These are phyloP conservation scores for Chernovozyma aurita DNA, from an alignment of 1,139 yeast genomes.

Conservation along the genomic window DNA sequence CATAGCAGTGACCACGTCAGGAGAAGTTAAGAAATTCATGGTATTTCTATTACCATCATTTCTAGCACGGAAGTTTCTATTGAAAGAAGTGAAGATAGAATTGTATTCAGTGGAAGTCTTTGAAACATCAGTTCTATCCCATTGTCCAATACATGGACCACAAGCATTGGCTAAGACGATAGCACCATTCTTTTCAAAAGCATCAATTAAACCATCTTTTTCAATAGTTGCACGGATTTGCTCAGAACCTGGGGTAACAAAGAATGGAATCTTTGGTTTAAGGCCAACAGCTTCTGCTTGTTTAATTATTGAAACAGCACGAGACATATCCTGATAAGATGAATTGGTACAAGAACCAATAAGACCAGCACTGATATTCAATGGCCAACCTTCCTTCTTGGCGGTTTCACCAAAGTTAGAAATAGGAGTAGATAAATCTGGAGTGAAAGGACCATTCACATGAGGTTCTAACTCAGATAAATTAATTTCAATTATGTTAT, in stretches of 20 bases:
- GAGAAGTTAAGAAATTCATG: constrained; percentile 93
- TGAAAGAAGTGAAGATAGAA: constrained; percentile 91
- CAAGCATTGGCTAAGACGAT: constrained; percentile 93
- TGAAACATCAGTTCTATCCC: constrained; percentile 77
- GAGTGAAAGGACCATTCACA: constrained; percentile 93
- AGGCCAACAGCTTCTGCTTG: constrained; percentile 85
- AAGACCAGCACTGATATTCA: constrained; percentile 76
- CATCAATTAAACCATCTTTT: constrained; percentile 82
- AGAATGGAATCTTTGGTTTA: constrained; percentile 87
- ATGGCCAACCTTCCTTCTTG: constrained; percentile 74
- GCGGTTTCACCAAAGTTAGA: constrained; percentile 66
- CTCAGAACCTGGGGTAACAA: constrained; percentile 98
- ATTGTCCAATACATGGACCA: constrained; percentile 99
- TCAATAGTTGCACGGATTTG: constrained; percentile 96
- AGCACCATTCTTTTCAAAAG: constrained; percentile 83
- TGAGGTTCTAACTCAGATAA: constrained; percentile 77
- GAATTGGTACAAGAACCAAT: constrained; percentile 98
- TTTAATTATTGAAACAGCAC: constrained; percentile 81
- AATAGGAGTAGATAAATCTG: constrained; percentile 86
- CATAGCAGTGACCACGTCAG: constrained; percentile 96
- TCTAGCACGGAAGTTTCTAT: constrained; percentile 95
- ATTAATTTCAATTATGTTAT: constrained; percentile 76
- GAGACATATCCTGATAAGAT: constrained; percentile 94
- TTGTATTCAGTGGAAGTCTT: constrained; percentile 56
- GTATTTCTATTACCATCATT: constrained; percentile 97